Evolutionary conservation across 2,329 filamentous ascomycete species (phyloP), one percentile per base, ranked within the genome.

Genomic region (Arthroderma sp.): DNA sequence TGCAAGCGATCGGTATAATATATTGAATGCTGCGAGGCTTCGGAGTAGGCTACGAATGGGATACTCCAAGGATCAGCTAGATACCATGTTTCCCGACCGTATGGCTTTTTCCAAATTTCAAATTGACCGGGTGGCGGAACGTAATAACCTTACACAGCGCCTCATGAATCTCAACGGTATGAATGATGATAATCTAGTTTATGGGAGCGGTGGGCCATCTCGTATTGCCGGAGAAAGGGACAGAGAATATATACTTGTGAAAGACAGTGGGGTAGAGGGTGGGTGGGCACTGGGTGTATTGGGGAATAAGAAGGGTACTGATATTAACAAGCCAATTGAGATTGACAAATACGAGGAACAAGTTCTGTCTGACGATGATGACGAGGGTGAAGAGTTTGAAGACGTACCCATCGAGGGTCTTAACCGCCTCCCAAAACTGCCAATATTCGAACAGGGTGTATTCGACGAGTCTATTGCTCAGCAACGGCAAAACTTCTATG

Each of bases 31-130:
- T 1, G 93, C 94, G 1, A 81, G 93, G 60, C 69, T 98, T 60
- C 79, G 93, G 58, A 95, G 89, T 70, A 81, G 93, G 56, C 77
- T 98, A 66, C 83, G 93, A 68, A 95, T 98, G 91, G 93, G 93
- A 0, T 81, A 95, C 65, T 95, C 88, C 58, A 97, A 97, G 71
- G 91, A 98, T 62, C 93, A 98, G 71, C 74, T 98, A 13, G 91
- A 97, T 63, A 82, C 79, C 49, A 98, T 98, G 93, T 98, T 98
- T 68, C 91, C 93, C 0, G 87, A 98, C 69, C 83, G 93, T 25
- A 96, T 98, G 90, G 93, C 86, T 0, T 98, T 98, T 67, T 96
- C 91, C 0, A 86, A 80, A 60, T 98, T 98, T 67, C 93, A 98
- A 71, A 95, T 98, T 58, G 93, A 97, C 68, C 79, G 93, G 58